phyloP scores from a whole-genome alignment of 164 flowering plant genomes.

The Brasenia schreberi region DNA sequence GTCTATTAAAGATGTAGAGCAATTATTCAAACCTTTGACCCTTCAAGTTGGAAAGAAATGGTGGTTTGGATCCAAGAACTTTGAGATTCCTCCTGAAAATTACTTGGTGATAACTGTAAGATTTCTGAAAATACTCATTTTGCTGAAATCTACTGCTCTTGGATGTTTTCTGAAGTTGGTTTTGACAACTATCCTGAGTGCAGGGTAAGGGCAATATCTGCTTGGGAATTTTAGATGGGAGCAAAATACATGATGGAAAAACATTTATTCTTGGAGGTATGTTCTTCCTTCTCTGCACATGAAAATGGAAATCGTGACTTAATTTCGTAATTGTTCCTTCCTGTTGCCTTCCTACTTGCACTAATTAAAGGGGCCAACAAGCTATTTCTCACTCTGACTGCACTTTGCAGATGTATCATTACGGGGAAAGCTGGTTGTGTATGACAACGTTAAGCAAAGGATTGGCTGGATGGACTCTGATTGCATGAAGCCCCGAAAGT shows the following conservation, averaged over 20 bases:
- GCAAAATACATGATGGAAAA: slow-evolving; percentile 47
- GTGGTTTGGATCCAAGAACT: slow-evolving; percentile 35
- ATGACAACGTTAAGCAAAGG: slow-evolving; percentile 48
- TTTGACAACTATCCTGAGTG: slow-evolving; percentile 3
- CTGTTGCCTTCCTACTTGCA: neutral
- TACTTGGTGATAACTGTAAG: slow-evolving; percentile 56
- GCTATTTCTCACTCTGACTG: neutral
- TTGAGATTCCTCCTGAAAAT: slow-evolving; percentile 55
- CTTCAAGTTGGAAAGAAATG: slow-evolving; percentile 52
- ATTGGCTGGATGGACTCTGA: slow-evolving; percentile 61
- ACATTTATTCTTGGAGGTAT: slow-evolving; percentile 67
- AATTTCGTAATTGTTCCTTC: neutral
- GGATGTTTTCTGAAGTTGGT: neutral
- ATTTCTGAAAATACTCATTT: neutral
- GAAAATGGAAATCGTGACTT: neutral
- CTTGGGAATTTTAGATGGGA: slow-evolving; percentile 74
- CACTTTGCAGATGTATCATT: slow-evolving; percentile 46
- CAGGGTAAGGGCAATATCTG: slow-evolving; percentile 69
- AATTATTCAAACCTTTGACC: slow-evolving; percentile 49
- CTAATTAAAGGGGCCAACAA: neutral
- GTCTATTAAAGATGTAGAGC: slow-evolving; percentile 36
- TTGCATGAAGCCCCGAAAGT: slow-evolving; percentile 29
- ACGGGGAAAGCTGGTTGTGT: slow-evolving; percentile 48
- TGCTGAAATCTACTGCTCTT: neutral
- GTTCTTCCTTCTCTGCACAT: neutral